Base-by-base conservation (phyloP, 2,329 filamentous ascomycete genomes). In the Sporothrix phasma region DNA sequence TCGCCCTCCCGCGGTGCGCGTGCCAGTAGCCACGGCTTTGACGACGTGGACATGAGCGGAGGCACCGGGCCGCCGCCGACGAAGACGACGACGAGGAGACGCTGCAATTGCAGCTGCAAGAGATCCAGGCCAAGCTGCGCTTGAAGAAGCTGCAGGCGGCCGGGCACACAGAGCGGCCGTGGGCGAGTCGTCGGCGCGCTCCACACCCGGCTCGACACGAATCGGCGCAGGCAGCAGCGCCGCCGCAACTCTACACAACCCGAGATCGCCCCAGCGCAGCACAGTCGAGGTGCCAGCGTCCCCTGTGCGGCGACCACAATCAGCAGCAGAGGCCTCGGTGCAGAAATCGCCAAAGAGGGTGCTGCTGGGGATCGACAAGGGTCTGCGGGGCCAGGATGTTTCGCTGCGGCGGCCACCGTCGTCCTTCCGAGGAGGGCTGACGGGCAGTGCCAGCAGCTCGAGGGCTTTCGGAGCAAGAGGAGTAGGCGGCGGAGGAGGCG, bases 71-170 rank as follows among this genome's bases (percentile, higher is more conserved):
- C 10, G 85, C 87, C 0, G 88, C 90, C 4, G 88, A 95, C 6
- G 92, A 96, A 69, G 93, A 97, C 74, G 92, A 97, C 6, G 92
- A 96, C 69, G 93, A 97, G 74, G 92, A 97, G 78, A 95, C 86
- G 1, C 77, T 97, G 39, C 85, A 95, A 72, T 78, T 99, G 67
- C 87, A 96, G 73, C 78, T 97, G 5, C 87, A 92, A 68, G 91
- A 90, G 63, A 96, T 99, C 65, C 88, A 97, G 74, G 91, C 92
- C 6, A 87, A 88, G 66, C 77, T 97, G 61, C 94, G 88, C 74
- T 76, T 97, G 68, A 97, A 97, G 75, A 92, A 88, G 71, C 77
- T 97, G 15, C 89, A 94, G 73, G 87, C 87, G 72, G 75, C 83
- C 73, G 84, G 71, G 76, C 79, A 65, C 73, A 66, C 64, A 73